phyloP scores from a whole-genome alignment of 2,329 filamentous ascomycete genomes.

The Diaporthe ampelina region DNA sequence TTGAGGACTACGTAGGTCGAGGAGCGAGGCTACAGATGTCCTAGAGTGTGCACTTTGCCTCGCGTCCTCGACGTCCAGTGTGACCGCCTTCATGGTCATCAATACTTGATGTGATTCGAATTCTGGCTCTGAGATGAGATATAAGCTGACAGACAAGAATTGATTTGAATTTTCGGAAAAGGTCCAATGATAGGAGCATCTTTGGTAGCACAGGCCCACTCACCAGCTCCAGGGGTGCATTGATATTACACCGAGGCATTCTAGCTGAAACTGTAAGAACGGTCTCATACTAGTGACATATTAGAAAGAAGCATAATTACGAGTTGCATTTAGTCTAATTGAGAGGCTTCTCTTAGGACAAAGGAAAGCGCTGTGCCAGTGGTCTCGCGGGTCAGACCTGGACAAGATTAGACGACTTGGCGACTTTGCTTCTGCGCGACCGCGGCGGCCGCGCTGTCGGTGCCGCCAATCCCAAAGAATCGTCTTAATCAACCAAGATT shows the following conservation, averaged over 20 bases:
- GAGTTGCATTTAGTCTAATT: not conserved
- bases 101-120: not conserved
- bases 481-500: not conserved
- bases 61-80: not conserved
- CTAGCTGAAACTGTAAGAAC: not conserved
- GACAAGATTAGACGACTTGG: not conserved
- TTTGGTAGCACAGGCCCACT: not conserved
- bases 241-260: not conserved
- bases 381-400: not conserved
- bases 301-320: not conserved
- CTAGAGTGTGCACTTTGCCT: not conserved
- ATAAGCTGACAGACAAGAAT: not conserved
- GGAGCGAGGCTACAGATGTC: not conserved
- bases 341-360: not conserved
- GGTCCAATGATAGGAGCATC: not conserved
- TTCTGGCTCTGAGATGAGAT: not conserved
- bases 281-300: not conserved
- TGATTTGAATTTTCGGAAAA: not conserved
- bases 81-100: not conserved
- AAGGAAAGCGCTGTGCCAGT: not conserved
- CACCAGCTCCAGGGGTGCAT: not conserved
- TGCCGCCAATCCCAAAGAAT: not conserved
- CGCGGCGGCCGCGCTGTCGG: not conserved
- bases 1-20: not conserved
- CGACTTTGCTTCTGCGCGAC: not conserved